These are phyloP conservation scores for Lactarius indigo DNA, from an alignment of 768 basidiomycete species.

Conservation along the genomic window DNA sequence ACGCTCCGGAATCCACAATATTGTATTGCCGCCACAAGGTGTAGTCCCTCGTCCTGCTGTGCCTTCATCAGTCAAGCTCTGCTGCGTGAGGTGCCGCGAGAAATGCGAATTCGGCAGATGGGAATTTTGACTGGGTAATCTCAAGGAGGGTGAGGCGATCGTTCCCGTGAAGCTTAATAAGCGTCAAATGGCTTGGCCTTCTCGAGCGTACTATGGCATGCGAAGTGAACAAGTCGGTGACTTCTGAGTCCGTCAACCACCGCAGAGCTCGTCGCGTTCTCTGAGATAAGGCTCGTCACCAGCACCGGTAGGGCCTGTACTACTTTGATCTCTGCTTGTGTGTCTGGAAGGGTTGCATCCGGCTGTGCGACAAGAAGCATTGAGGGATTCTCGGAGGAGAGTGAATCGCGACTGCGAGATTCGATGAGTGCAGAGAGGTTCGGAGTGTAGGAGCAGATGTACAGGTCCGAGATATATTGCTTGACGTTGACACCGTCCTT, in stretches of 20 bases:
- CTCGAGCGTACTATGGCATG: neutral
- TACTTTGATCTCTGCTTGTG: neutral
- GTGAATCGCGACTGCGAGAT: slow-evolving; percentile 4
- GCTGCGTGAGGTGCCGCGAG: slow-evolving; percentile 9
- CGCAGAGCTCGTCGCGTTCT: too few species aligned
- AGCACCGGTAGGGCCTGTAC: too few species aligned
- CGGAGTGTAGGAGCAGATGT: slow-evolving; percentile 5
- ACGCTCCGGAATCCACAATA: too few species aligned
- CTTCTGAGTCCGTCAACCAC: neutral
- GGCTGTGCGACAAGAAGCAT: neutral
- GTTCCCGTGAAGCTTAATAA: neutral
- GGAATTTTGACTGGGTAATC: neutral
- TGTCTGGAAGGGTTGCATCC: neutral
- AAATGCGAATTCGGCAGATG: slow-evolving; percentile 7
- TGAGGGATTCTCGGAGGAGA: neutral
- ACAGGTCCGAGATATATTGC: neutral
- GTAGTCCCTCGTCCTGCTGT: too few species aligned
- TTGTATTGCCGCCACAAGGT: too few species aligned
- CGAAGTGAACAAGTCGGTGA: neutral
- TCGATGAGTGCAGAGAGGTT: neutral
- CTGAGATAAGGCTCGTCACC: too few species aligned
- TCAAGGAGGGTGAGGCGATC: neutral
- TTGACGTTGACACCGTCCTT: neutral
- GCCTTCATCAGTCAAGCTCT: too few species aligned
- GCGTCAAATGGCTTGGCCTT: neutral